A percentile compares a stretch with the other conserved stretches of the same genome.
phyloP scores from a whole-genome alignment of 352 stramenopile genomes.

The Phytophthora meadii region DNA sequence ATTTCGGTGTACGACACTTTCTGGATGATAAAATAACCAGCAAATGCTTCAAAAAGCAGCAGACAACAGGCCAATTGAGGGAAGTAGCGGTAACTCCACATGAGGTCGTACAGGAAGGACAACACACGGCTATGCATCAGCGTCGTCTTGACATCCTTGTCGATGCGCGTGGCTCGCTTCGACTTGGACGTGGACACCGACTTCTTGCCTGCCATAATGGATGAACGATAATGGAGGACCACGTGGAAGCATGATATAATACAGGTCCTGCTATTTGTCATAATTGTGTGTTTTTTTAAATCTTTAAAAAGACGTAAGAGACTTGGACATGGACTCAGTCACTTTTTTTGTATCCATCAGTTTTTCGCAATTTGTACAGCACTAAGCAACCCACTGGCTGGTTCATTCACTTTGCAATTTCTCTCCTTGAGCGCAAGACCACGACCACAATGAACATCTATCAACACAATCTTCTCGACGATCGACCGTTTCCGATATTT shows the following conservation, averaged over 20 bases:
- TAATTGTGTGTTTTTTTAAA: neutral
- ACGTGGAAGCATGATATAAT: slow-evolving; percentile 23
- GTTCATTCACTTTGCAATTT: slow-evolving; percentile 37
- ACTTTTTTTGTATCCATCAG: slow-evolving; percentile 24
- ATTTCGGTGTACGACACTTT: slow-evolving; percentile 97
- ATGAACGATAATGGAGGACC: slow-evolving; percentile 13
- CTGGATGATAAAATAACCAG: slow-evolving; percentile 86
- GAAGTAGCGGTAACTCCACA: slow-evolving; percentile 91
- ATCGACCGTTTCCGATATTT: neutral
- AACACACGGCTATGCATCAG: slow-evolving; percentile 70
- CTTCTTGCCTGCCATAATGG: slow-evolving; percentile 38
- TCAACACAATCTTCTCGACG: slow-evolving; percentile 10
- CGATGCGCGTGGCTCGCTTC: slow-evolving; percentile 75
- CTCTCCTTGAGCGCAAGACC: slow-evolving; percentile 19
- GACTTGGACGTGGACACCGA: slow-evolving; percentile 21
- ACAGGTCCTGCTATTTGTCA: slow-evolving; percentile 12
- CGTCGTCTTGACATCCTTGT: slow-evolving; percentile 89
- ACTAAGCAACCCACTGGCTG: neutral
- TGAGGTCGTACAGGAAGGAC: slow-evolving; percentile 81
- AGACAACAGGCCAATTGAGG: slow-evolving; percentile 63
- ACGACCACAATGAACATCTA: slow-evolving; percentile 27
- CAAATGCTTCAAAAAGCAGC: slow-evolving; percentile 60
- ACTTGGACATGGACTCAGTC: slow-evolving; percentile 11
- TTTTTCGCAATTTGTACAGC: slow-evolving; percentile 20
- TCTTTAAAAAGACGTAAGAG: neutral